These are phyloP conservation scores for Ulota crispa DNA, from an alignment of 225 moss, liverwort and hornwort species.

Conservation along the genomic window DNA sequence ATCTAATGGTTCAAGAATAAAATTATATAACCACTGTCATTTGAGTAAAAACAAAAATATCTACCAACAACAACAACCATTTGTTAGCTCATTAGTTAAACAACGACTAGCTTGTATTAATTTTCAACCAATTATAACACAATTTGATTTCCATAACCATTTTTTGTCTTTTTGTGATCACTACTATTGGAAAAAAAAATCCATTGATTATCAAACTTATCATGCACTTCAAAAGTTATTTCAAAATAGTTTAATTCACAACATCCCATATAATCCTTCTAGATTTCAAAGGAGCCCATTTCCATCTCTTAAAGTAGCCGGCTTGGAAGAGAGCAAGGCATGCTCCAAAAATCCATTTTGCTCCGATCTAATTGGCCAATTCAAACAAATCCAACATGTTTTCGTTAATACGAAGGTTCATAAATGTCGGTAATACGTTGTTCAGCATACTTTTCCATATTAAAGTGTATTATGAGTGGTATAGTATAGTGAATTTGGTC, in stretches of 20 bases:
- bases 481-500: too few relatives aligned
- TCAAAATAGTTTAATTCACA: conserved; percentile 42
- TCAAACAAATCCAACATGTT: not conserved
- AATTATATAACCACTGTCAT: not conserved
- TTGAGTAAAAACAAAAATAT: not conserved
- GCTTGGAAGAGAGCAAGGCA: conserved; percentile 60
- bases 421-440: rapidly evolving
- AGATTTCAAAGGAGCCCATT: conserved; percentile 83
- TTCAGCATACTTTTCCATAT: rapidly evolving
- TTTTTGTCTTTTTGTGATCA: not conserved
- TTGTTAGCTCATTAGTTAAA: not conserved
- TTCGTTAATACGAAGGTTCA: not conserved
- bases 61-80: not conserved
- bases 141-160: not conserved
- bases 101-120: not conserved
- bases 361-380: conserved; percentile 34
- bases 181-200: not conserved
- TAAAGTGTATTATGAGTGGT: too few relatives aligned
- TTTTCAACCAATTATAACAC: not conserved
- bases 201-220: not conserved
- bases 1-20: not conserved
- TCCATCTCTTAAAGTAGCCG: conserved; percentile 78
- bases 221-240: not conserved
- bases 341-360: conserved; percentile 85
- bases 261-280: conserved; percentile 73